Percentiles rank a stretch among this genome's conserved stretches.
Conservation (phyloP, 805 yeast genomes). For the Candida vaughaniae region DNA sequence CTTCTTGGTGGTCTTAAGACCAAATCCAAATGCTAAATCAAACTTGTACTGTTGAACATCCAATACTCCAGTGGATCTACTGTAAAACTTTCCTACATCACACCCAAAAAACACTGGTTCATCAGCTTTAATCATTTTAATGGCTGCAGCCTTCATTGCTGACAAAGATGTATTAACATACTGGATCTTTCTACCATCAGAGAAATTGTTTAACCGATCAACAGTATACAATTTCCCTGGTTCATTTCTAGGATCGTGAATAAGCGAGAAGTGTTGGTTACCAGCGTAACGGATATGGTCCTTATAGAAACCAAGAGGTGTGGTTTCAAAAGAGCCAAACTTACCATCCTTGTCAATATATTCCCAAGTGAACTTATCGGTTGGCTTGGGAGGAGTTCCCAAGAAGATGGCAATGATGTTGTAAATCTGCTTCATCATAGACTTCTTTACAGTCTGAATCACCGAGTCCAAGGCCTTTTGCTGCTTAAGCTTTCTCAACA, state of each 20-base stretch:
- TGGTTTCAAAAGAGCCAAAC: conserved; percentile 49
- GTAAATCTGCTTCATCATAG: conserved; percentile 61
- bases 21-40: conserved; percentile 53
- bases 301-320: conserved; percentile 65
- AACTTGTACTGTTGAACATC: conserved; percentile 71
- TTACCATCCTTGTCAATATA: conserved; percentile 70
- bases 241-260: conserved; percentile 80
- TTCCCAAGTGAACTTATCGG: conserved; percentile 70
- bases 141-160: conserved; percentile 57
- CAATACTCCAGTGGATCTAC: conserved; percentile 64
- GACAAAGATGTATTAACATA: conserved; percentile 69
- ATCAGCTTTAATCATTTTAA: conserved; percentile 65
- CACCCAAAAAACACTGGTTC: conserved; percentile 87
- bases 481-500: conserved; percentile 50
- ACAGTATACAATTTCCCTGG: conserved; percentile 64
- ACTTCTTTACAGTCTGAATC: conserved; percentile 31
- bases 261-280: conserved; percentile 57
- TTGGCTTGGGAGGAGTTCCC: conserved; percentile 78
- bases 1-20: conserved; percentile 54
- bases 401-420: conserved; percentile 64
- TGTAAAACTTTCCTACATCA: conserved; percentile 79
- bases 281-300: conserved; percentile 54
- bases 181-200: conserved; percentile 65
- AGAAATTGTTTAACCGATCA: conserved; percentile 72
- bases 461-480: conserved; percentile 40